Evolutionary conservation across 2,329 filamentous ascomycete species (phyloP), one percentile per base, ranked within the genome.

Genomic region (Daldinia sp.): DNA sequence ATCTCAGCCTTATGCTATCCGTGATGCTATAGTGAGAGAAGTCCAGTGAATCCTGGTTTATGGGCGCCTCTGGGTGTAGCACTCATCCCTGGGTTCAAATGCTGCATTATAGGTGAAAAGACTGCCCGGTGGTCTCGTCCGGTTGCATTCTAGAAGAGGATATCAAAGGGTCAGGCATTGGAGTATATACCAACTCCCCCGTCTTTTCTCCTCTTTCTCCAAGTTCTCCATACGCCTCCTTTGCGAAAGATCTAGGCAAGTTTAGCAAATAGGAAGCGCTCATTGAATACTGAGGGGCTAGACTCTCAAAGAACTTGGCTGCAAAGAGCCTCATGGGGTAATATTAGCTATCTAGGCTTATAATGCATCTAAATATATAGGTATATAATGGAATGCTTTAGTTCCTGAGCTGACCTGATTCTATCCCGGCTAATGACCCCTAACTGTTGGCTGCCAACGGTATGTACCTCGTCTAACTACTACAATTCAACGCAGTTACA

Each of bases 331-430:
- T 37, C 51, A 20, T 37, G 39, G 12, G 44, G 18, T 18, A 26
- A 48, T 59, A 59, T 59, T 48, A 46, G 33, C 54, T 48, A 46
- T 20, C 54, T 26, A 23, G 23, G 33, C 33, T 37, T 37, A 35
- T 37, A 9, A 54, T 37, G 51, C 33, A 54, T 18, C 30, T 54
- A 54, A 37, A 33, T 33, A 51, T 50, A 50, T n/a, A n/a, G n/a
- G n/a, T n/a, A n/a, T 54, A 37, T 23, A 37, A 37, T 37, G 51
- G 20, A 30, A 39, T 30, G 10, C 6, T 15, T 26, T 7, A 54
- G 12, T n/a, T 54, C 30, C 33, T 7, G 13, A 26, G 30, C n/a
- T 54, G 33, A 26, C 7, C 4, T n/a, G 51, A 54, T 37, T 37
- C n/a, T 26, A 18, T 54, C 33, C 51, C 51, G 33, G 51, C 18